phyloP scores from a whole-genome alignment of 176 grass and related monocot genomes.

The Oryza coarctata region DNA sequence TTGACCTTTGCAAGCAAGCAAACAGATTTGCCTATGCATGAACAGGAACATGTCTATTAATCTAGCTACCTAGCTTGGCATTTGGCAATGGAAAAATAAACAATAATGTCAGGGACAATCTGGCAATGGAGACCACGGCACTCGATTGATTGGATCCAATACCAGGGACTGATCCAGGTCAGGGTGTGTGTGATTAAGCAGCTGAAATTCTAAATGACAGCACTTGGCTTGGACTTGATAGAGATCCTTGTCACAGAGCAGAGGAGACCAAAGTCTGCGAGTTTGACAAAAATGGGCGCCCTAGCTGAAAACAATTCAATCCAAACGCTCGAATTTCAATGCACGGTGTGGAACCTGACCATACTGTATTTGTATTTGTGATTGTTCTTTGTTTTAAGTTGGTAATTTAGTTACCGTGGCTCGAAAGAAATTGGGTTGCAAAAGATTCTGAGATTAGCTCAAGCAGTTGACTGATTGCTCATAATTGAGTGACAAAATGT shows the following conservation, averaged over 20 bases:
- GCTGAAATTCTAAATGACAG: neutral
- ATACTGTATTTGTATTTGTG: slow-evolving; percentile 8
- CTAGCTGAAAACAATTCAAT: neutral
- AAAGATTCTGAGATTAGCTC: neutral
- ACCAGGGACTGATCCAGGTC: slow-evolving; percentile 3
- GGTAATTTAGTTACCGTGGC: neutral
- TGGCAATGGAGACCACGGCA: neutral
- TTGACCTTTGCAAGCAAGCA: slow-evolving; percentile 32
- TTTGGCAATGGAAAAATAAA: neutral
- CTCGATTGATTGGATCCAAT: slow-evolving; percentile 8
- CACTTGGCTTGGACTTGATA: neutral
- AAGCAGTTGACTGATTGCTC: neutral
- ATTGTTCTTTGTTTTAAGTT: slow-evolving; percentile 12
- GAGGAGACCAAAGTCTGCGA: slow-evolving; percentile 32
- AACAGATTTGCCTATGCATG: neutral
- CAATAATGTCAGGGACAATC: slow-evolving; percentile 1
- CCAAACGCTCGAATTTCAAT: slow-evolving; percentile 15
- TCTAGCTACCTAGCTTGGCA: neutral
- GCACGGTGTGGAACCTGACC: slow-evolving; percentile 32
- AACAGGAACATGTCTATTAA: neutral
- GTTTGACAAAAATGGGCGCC: slow-evolving; percentile 45
- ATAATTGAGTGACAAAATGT: slow-evolving; percentile 22
- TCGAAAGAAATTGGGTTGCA: neutral
- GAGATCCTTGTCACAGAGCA: neutral
- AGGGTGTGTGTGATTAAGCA: neutral